Evolutionary conservation across 1,284 basidiomycete genomes (phyloP).

Genomic region (Malassezia nana): DNA sequence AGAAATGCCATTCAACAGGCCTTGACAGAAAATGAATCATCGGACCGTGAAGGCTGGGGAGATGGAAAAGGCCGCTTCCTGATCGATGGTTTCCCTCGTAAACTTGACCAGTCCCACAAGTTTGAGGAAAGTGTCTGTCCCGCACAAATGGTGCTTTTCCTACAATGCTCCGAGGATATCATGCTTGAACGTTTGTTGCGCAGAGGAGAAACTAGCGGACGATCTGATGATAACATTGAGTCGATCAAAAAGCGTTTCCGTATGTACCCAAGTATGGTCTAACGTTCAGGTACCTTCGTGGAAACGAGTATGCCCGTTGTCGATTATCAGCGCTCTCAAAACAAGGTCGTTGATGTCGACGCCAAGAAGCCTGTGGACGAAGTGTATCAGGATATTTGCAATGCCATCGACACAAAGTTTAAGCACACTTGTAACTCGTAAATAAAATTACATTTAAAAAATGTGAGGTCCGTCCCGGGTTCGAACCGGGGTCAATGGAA

Average conservation of each 20-base stretch:
- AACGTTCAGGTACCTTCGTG: slow-evolving; percentile 65
- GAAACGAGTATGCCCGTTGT: slow-evolving; percentile 95
- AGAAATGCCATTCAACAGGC: slow-evolving; percentile 78
- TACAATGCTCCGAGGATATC: slow-evolving; percentile 76
- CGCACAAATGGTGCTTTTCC: slow-evolving; percentile 73
- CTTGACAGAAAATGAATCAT: slow-evolving; percentile 44
- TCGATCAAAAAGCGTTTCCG: slow-evolving; percentile 94
- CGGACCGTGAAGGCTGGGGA: slow-evolving; percentile 54
- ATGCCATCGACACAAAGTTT: slow-evolving; percentile 36
- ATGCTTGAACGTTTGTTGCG: slow-evolving; percentile 78
- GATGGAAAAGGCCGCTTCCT: slow-evolving; percentile 74
- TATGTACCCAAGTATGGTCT: slow-evolving; percentile 50
- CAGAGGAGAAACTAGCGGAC: slow-evolving; percentile 82
- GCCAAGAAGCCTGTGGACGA: slow-evolving; percentile 34
- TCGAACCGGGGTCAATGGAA: slow-evolving; percentile 25
- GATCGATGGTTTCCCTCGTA: slow-evolving; percentile 93
- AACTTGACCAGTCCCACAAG: slow-evolving; percentile 93
- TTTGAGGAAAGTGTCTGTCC: slow-evolving; percentile 75
- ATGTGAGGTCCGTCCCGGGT: slow-evolving; percentile 21
- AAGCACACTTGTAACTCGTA: neutral
- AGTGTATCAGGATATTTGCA: slow-evolving; percentile 38
- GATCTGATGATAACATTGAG: slow-evolving; percentile 90
- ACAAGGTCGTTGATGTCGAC: slow-evolving; percentile 70
- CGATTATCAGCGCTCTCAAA: slow-evolving; percentile 63
- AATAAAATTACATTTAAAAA: neutral